These are phyloP conservation scores for Oryza meridionalis DNA, from an alignment of 176 grass and related monocot genomes.

Conservation along the genomic window DNA sequence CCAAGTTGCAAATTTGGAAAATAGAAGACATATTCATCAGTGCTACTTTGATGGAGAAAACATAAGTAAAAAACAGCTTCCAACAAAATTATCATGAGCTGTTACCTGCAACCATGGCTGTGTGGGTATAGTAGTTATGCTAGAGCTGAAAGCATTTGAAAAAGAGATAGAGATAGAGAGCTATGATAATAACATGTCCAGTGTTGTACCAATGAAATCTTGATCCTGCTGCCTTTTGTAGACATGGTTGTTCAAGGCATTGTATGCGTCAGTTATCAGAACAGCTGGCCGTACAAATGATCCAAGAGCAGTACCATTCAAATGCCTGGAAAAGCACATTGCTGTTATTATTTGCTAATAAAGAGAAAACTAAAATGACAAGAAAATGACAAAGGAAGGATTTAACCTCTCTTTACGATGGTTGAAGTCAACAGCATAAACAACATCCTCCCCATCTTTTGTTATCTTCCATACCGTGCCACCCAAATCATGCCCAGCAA, in stretches of 20 bases:
- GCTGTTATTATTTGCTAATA: conserved; percentile 18
- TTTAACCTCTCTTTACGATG: conserved; percentile 83
- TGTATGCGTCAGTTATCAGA: conserved; percentile 97
- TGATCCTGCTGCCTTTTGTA: conserved; percentile 88
- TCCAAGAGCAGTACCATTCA: conserved; percentile 88
- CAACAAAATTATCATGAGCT: neutral
- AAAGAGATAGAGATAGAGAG: conserved; percentile 1
- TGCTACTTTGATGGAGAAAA: neutral
- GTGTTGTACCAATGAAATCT: conserved; percentile 77
- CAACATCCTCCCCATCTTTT: conserved; percentile 90
- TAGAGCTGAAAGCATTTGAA: neutral
- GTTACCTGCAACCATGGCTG: neutral
- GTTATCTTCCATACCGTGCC: conserved; percentile 98
- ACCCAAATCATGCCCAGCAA: conserved; percentile 92
- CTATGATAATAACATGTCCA: conserved; percentile 9
- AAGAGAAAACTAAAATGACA: conserved; percentile 4
- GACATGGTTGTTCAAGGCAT: conserved; percentile 91
- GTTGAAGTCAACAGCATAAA: conserved; percentile 96
- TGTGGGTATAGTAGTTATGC: neutral
- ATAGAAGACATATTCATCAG: neutral
- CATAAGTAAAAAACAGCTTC: neutral
- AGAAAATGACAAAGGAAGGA: conserved; percentile 23
- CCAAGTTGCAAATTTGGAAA: neutral
- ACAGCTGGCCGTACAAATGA: conserved; percentile 92
- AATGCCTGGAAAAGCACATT: conserved; percentile 67